A percentile compares a stretch with the other conserved stretches of the same genome.
Evolutionary conservation across 1,284 basidiomycete genomes (phyloP).

Genomic region (Stygiomarasmius scandens): DNA sequence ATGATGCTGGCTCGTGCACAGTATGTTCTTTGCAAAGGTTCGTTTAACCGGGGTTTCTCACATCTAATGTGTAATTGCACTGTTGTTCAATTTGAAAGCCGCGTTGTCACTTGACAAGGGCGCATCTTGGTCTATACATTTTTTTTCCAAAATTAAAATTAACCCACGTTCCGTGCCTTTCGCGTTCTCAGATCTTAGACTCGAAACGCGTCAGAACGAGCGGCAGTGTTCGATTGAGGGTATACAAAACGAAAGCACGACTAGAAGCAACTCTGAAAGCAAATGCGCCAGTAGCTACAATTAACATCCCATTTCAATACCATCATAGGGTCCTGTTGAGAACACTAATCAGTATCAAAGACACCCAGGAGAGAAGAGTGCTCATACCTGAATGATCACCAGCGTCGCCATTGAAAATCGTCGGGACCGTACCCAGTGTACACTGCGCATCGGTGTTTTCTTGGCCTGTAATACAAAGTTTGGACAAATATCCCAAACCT

Average conservation of each 20-base stretch:
- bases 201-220: too few species aligned
- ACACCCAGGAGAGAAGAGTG: neutral
- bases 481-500: too few species aligned
- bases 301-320: slow-evolving; percentile 52
- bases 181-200: too few species aligned
- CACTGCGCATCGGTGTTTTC: neutral
- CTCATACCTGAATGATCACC: slow-evolving; percentile 12
- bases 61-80: too few species aligned
- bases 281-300: neutral
- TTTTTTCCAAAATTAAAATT: too few species aligned
- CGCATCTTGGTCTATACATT: too few species aligned
- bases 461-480: too few species aligned
- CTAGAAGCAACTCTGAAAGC: neutral
- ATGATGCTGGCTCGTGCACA: neutral
- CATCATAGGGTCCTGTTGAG: slow-evolving; percentile 52
- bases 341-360: slow-evolving; percentile 22
- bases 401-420: neutral
- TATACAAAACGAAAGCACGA: neutral
- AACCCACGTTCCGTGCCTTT: too few species aligned
- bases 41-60: too few species aligned
- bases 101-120: too few species aligned
- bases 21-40: neutral
- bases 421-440: slow-evolving; percentile 2
- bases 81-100: too few species aligned
- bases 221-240: neutral